Base-by-base conservation (phyloP, 768 basidiomycete genomes). In the Gelatoporia subvermispora region DNA sequence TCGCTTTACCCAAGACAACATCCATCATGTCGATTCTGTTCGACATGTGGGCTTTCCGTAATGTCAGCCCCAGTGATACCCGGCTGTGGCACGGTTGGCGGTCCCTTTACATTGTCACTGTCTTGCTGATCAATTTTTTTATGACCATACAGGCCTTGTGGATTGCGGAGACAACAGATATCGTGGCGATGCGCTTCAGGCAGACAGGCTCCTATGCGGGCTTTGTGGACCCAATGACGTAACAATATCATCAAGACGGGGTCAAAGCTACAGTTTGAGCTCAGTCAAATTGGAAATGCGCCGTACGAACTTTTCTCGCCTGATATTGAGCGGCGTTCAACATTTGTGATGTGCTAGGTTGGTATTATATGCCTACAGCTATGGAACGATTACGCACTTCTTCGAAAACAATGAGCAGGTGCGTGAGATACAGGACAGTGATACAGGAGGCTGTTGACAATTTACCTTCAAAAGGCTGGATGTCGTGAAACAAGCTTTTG, bases 401-500 rank as follows among this genome's bases (percentile, higher is more conserved):
- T 16, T 42, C 41, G 18, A 18, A 21, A 22, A 42, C n/a, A 21
- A 18, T 42, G 41, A 42, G 41, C 41, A 10, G 41, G 41, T 42
- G 8, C 37, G n/a, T 39, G 37, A 39, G 5, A 5, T 7, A 39
- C 37, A n/a, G 4, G n/a, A 8, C 43, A 34, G 4, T 34, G 18
- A 7, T 36, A 8, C 13, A 17, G 10, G 7, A 46, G 34, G 8
- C 20, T 21, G n/a, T 21, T 46, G 16, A 46, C 4, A 37, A 7
- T 16, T 34, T 36, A 41, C 5, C n/a, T n/a, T n/a, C n/a, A 21
- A 17, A 10, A 46, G 45, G 35, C n/a, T 46, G 34, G 45, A 46
- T 21, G 45, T 46, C 16, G 45, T 37, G n/a, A 46, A 46, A n/a
- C 45, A 46, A n/a, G 45, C 45, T 22, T 46, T 46, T 46, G 45